These are phyloP conservation scores for Moesziomyces sp. DNA, from an alignment of 1,284 basidiomycete genomes.

Conservation along the genomic window DNA sequence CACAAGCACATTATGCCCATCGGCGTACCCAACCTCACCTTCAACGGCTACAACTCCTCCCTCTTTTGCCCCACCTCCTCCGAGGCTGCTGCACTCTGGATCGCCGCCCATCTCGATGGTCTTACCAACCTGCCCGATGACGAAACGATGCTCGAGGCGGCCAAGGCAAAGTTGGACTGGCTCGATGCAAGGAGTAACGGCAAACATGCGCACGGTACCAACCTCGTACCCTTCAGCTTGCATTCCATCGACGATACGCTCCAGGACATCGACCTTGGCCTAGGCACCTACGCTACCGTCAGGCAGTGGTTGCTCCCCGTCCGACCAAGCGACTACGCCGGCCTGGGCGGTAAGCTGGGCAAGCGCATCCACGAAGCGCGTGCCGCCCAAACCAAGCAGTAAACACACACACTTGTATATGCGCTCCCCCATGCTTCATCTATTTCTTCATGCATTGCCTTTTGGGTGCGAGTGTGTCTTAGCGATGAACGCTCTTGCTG, in stretches of 20 bases:
- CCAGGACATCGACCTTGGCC: conserved; percentile 39
- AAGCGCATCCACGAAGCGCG: conserved; percentile 17
- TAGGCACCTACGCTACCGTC: conserved; percentile 25
- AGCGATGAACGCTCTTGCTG: conserved; percentile 35
- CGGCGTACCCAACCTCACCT: conserved; percentile 50
- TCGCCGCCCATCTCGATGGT: conserved; percentile 50
- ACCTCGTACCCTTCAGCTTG: conserved; percentile 59
- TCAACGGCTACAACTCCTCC: conserved; percentile 58
- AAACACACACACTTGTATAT: not conserved
- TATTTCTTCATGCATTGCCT: no score
- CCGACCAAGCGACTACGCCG: conserved; percentile 37
- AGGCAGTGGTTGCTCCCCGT: conserved; percentile 59
- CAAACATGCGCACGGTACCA: conserved; percentile 55
- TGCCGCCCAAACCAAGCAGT: conserved; percentile 1
- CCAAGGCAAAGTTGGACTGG: conserved; percentile 52
- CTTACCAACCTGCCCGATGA: conserved; percentile 35
- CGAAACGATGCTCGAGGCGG: conserved; percentile 26
- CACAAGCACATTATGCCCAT: conserved; percentile 54
- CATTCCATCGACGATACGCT: conserved; percentile 60
- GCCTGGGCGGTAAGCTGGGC: conserved; percentile 14
- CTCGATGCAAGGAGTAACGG: conserved; percentile 50
- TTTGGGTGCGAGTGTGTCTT: not conserved
- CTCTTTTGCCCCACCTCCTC: conserved; percentile 58
- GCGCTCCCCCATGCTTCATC: no score
- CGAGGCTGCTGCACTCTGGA: conserved; percentile 58